A percentile compares a stretch with the other conserved stretches of the same genome.
phyloP scores from a whole-genome alignment of 169 alveolate genomes.

The Eimeria sp. region DNA sequence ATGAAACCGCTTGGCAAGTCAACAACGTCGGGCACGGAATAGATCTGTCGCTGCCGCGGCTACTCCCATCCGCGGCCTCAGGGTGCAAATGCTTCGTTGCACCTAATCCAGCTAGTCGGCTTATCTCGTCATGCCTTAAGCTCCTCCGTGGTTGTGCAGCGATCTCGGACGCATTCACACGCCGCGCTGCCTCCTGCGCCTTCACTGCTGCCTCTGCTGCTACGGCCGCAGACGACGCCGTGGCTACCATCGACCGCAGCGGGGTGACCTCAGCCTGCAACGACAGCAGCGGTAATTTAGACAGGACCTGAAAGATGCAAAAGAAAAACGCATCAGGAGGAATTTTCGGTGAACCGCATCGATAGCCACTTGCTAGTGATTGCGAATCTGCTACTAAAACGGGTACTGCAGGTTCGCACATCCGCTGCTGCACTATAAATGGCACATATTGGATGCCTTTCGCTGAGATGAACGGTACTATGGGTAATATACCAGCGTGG shows the following conservation, averaged over 20 bases:
- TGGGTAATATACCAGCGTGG: neutral
- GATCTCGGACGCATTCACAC: neutral
- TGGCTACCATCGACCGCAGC: neutral
- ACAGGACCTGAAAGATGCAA: neutral
- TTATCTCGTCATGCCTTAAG: neutral
- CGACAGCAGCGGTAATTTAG: neutral
- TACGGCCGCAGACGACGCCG: slow-evolving; percentile 26
- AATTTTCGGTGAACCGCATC: neutral
- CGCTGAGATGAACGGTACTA: neutral
- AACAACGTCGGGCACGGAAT: slow-evolving; percentile 31
- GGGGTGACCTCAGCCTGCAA: neutral
- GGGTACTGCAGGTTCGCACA: neutral
- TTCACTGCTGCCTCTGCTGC: slow-evolving; percentile 67
- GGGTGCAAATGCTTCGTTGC: neutral
- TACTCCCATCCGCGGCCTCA: neutral
- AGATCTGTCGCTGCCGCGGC: slow-evolving; percentile 27
- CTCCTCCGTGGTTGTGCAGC: neutral
- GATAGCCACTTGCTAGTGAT: neutral
- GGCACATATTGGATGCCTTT: neutral
- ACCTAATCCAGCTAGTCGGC: neutral
- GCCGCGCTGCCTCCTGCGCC: slow-evolving; percentile 43
- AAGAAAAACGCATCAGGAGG: neutral
- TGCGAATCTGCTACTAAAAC: neutral
- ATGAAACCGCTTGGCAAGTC: neutral
- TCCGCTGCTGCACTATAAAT: neutral